Evolutionary conservation across 148 eudicot genomes (phyloP).

Genomic region (Camellia lanceoleosa): DNA sequence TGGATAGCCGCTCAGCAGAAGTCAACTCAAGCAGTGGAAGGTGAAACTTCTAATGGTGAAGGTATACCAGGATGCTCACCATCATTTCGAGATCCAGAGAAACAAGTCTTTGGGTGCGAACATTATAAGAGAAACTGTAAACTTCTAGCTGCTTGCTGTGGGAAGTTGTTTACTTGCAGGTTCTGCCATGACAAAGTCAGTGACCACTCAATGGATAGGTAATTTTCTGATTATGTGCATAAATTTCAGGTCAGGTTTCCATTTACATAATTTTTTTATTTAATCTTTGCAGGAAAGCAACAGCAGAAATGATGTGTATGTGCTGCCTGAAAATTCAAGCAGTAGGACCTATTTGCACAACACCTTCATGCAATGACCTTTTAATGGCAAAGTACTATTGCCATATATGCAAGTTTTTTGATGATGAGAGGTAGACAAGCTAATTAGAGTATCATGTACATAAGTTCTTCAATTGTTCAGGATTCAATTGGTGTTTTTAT

Average conservation of each 20-base stretch:
- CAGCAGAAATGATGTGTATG: constrained; percentile 98
- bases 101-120: constrained; percentile 75
- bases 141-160: constrained; percentile 91
- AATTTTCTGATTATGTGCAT: constrained; percentile 14
- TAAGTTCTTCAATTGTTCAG: not conserved
- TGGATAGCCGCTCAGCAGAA: constrained; percentile 98
- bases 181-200: constrained; percentile 95
- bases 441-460: not conserved
- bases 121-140: constrained; percentile 93
- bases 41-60: constrained; percentile 46
- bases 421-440: constrained; percentile 69
- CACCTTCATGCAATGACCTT: constrained; percentile 77
- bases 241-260: not conserved
- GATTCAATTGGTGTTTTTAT: not conserved
- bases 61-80: constrained; percentile 63
- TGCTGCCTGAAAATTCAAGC: constrained; percentile 78
- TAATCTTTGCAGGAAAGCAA: constrained; percentile 65
- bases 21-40: constrained; percentile 45
- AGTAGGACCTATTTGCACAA: constrained; percentile 73
- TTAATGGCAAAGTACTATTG: constrained; percentile 87
- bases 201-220: constrained; percentile 96
- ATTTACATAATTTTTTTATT: not conserved
- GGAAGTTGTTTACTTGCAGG: constrained; percentile 68
- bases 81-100: constrained; percentile 70
- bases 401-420: constrained; percentile 89